Evolutionary conservation across 352 stramenopile genomes (phyloP).

Genomic region (Globisporangium sylvaticum): DNA sequence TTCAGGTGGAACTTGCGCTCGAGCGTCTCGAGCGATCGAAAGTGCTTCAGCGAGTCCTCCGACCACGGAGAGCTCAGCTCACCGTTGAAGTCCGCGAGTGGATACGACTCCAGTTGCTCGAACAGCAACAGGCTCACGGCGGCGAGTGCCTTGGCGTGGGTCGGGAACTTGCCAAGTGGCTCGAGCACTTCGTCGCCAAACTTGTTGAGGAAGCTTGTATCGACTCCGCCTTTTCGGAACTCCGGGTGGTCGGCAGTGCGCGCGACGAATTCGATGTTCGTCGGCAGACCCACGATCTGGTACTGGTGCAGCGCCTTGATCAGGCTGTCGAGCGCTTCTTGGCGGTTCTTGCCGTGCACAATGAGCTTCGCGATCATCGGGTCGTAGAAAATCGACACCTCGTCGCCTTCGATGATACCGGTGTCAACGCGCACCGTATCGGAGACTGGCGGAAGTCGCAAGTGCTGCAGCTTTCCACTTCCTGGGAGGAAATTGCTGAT

Average conservation of each 20-base stretch:
- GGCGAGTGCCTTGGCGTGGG: constrained; percentile 67
- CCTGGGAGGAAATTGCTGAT: constrained; percentile 87
- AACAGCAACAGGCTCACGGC: constrained; percentile 72
- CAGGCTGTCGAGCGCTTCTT: constrained; percentile 81
- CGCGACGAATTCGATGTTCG: constrained; percentile 94
- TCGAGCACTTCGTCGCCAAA: constrained; percentile 82
- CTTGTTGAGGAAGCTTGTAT: constrained; percentile 93
- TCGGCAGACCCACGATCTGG: constrained; percentile 90
- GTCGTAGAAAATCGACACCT: constrained; percentile 93
- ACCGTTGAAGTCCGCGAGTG: constrained; percentile 31
- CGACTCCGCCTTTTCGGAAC: constrained; percentile 88
- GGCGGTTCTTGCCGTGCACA: constrained; percentile 83
- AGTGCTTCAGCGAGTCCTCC: constrained; percentile 44
- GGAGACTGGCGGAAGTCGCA: constrained; percentile 67
- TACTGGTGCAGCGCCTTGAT: constrained; percentile 87
- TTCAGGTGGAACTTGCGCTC: constrained; percentile 48
- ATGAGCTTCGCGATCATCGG: constrained; percentile 95
- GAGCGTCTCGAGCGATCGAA: constrained; percentile 53
- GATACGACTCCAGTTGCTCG: constrained; percentile 39
- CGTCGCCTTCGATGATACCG: constrained; percentile 84
- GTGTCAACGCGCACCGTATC: constrained; percentile 88
- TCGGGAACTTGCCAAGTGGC: constrained; percentile 43
- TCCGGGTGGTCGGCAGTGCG: constrained; percentile 82
- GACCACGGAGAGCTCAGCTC: constrained; percentile 62
- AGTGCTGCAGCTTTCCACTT: constrained; percentile 82